Conservation (phyloP, 2,329 filamentous ascomycete species). For the Claviceps africana region DNA sequence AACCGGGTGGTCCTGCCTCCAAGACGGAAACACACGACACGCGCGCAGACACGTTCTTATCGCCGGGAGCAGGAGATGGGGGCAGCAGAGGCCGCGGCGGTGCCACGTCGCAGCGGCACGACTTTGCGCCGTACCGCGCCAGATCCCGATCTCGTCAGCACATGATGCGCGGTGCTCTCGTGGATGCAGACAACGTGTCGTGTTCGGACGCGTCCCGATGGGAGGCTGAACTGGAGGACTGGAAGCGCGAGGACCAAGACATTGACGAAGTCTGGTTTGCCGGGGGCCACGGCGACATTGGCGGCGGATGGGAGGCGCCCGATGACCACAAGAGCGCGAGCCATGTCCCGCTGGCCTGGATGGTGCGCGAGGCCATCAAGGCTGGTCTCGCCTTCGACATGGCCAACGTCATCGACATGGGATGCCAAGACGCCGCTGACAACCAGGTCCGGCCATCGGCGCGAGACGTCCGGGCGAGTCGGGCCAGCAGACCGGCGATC, state of each 20-base stretch:
- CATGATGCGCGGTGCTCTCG: conserved; percentile 2
- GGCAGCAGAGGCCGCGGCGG: conserved; percentile 8
- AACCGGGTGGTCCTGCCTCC: neutral
- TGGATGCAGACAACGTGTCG: conserved; percentile 16
- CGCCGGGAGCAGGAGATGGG: conserved; percentile 6
- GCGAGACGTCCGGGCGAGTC: neutral
- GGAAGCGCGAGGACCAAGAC: conserved; percentile 46
- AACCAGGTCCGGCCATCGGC: conserved; percentile 2
- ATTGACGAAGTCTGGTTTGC: conserved; percentile 73
- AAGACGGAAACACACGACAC: neutral
- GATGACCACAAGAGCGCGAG: conserved; percentile 46
- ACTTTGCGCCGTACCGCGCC: conserved; percentile 27
- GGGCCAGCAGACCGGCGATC: conserved; percentile 12
- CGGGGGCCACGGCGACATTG: conserved; percentile 65
- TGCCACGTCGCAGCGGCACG: conserved; percentile 1
- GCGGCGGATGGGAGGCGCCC: conserved; percentile 57
- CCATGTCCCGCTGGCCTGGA: conserved; percentile 56
- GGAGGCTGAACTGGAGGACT: conserved; percentile 21
- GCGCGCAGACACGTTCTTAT: conserved; percentile 6
- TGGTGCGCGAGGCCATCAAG: conserved; percentile 43
- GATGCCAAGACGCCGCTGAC: conserved; percentile 29
- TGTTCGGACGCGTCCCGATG: conserved; percentile 17
- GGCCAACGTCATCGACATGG: conserved; percentile 51
- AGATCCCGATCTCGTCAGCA: conserved; percentile 25
- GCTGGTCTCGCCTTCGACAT: conserved; percentile 60